Evolutionary conservation across 2,329 filamentous ascomycete genomes (phyloP).

Genomic region (Xylaria polymorpha): DNA sequence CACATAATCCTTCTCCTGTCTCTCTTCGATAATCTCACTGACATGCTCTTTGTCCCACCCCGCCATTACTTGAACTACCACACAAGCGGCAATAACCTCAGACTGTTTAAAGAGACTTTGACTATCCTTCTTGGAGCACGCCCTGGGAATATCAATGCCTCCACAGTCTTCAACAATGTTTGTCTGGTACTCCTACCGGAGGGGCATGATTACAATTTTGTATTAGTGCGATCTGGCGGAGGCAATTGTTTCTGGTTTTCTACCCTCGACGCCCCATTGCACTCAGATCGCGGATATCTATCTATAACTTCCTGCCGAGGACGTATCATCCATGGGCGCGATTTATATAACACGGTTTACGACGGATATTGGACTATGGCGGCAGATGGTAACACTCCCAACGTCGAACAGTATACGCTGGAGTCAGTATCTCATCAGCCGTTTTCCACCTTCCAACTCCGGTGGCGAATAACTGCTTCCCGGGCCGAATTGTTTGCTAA

Average conservation of each 20-base stretch:
- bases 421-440: background rate
- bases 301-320: slow-evolving; percentile 1
- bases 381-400: background rate
- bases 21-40: background rate
- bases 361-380: fast-evolving
- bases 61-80: too few species aligned
- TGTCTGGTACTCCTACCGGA: background rate
- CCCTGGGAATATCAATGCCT: background rate
- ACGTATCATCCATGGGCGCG: slow-evolving; percentile 5
- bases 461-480: background rate
- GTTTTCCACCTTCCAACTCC: background rate
- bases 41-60: background rate
- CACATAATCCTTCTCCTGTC: slow-evolving; percentile 1
- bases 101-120: background rate
- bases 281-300: background rate
- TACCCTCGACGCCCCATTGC: background rate
- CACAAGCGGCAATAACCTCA: too few species aligned
- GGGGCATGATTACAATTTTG: too few species aligned
- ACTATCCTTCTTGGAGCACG: background rate
- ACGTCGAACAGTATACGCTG: background rate
- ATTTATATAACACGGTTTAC: background rate
- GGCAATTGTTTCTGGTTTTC: slow-evolving; percentile 21
- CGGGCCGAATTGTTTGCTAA: background rate
- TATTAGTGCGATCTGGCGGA: background rate
- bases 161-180: background rate